Conservation (phyloP, 345 rosid species). For the Eucalyptus guilfoylei region DNA sequence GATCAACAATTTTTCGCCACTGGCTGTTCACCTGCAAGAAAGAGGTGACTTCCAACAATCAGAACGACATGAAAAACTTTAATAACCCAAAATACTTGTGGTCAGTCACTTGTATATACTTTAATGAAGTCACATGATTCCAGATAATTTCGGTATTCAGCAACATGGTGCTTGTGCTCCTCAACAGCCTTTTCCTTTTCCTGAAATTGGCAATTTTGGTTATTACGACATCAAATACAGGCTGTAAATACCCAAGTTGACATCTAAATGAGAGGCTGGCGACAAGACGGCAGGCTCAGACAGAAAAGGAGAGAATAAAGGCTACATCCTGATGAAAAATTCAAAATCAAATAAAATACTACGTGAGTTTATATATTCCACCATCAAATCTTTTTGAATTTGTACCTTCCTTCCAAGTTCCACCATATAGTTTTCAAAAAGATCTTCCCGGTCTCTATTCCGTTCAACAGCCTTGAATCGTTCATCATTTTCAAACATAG, state of each 20-base stretch:
- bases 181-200: constrained; percentile 88
- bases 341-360: not conserved
- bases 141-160: constrained; percentile 65
- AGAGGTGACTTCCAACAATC: not conserved
- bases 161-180: constrained; percentile 47
- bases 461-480: constrained; percentile 93
- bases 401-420: constrained; percentile 93
- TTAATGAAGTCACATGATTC: constrained; percentile 92
- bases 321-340: not conserved
- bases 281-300: not conserved
- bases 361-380: not conserved
- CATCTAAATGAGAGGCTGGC: not conserved
- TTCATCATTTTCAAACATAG: constrained; percentile 86
- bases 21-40: constrained; percentile 62
- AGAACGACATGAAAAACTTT: not conserved
- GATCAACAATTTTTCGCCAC: constrained; percentile 92
- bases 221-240: not conserved
- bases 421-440: constrained; percentile 72
- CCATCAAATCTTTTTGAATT: not conserved
- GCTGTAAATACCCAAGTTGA: not conserved
- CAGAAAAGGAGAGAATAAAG: not conserved
- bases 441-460: constrained; percentile 82
- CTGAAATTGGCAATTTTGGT: constrained; percentile 16
- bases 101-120: constrained; percentile 19
- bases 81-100: not conserved